Percentiles rank a stretch among this genome's conserved stretches.
These are phyloP conservation scores for Sporothrix brasiliensis DNA, from an alignment of 2,329 filamentous ascomycete genomes.

Conservation along the genomic window DNA sequence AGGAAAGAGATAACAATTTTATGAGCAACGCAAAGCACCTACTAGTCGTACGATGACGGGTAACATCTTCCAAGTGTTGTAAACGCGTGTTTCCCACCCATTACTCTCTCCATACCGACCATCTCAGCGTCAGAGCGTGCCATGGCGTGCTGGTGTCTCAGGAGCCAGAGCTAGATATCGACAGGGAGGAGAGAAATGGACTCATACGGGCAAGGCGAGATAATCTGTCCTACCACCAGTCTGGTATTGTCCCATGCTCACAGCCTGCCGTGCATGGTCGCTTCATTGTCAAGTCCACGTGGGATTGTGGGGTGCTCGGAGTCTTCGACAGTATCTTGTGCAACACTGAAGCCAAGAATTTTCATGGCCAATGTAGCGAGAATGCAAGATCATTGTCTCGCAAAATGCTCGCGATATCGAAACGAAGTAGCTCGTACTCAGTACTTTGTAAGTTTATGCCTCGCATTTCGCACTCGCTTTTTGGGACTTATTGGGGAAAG, in stretches of 20 bases:
- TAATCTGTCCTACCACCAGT: not conserved
- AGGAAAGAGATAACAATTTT: not conserved
- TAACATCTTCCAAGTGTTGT: not conserved
- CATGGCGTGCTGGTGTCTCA: not conserved
- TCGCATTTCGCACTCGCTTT: conserved; percentile 2
- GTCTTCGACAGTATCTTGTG: not conserved
- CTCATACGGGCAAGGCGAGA: conserved; percentile 4
- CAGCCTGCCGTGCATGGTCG: not conserved
- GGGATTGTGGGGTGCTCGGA: not conserved
- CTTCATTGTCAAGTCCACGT: not conserved
- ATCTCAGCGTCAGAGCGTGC: not conserved
- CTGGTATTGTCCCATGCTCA: not conserved
- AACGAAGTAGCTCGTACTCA: no score
- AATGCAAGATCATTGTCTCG: not conserved
- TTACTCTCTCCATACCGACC: not conserved
- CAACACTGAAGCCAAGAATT: not conserved
- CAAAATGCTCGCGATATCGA: not conserved
- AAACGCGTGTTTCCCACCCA: not conserved
- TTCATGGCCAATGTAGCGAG: not conserved
- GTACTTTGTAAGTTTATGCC: not conserved
- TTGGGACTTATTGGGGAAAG: not conserved
- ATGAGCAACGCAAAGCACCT: conserved; percentile 1
- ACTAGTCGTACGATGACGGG: not conserved
- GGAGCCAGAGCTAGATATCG: no score
- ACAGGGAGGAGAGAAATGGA: not conserved